Percentiles rank a stretch among this genome's conserved stretches.
Evolutionary conservation across 768 basidiomycete genomes (phyloP).

Genomic region (Tulasnella sp.): DNA sequence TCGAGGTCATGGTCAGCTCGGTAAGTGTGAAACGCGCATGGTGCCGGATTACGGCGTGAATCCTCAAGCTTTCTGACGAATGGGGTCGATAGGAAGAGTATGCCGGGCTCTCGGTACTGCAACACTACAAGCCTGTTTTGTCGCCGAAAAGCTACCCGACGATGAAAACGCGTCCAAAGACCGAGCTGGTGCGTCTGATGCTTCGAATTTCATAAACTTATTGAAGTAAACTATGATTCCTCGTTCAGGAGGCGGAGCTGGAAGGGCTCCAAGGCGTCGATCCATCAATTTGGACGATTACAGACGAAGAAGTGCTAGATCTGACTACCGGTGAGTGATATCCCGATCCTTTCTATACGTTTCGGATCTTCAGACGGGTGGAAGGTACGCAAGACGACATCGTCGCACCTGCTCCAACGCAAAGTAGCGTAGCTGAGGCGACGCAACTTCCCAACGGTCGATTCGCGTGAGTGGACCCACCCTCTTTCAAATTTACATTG

Average conservation of each 20-base stretch:
- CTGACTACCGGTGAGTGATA: neutral
- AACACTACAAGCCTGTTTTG: constrained; percentile 48
- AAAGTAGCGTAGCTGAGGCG: constrained; percentile 7
- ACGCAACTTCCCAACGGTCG: constrained; percentile 50
- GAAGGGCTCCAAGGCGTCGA: constrained; percentile 50
- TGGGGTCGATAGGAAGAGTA: constrained; percentile 47
- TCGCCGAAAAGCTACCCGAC: constrained; percentile 48
- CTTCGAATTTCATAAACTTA: neutral
- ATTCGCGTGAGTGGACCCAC: constrained; percentile 37
- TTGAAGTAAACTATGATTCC: neutral
- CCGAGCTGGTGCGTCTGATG: constrained; percentile 35
- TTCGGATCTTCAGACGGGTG: neutral
- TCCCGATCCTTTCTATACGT: neutral
- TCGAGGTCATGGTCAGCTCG: constrained; percentile 48
- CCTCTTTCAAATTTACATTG: no score
- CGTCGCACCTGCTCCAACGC: neutral
- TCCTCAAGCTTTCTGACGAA: constrained; percentile 13
- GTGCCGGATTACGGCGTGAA: neutral
- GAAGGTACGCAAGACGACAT: constrained; percentile 11
- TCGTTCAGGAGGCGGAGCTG: constrained; percentile 48
- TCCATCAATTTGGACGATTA: constrained; percentile 51
- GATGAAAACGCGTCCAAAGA: constrained; percentile 59
- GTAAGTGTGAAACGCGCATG: constrained; percentile 29
- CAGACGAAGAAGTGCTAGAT: constrained; percentile 23
- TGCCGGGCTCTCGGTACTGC: constrained; percentile 49